Percentiles rank a stretch among this genome's conserved stretches.
phyloP scores from a whole-genome alignment of 441 rosid species.

The Gossypium armourianum region DNA sequence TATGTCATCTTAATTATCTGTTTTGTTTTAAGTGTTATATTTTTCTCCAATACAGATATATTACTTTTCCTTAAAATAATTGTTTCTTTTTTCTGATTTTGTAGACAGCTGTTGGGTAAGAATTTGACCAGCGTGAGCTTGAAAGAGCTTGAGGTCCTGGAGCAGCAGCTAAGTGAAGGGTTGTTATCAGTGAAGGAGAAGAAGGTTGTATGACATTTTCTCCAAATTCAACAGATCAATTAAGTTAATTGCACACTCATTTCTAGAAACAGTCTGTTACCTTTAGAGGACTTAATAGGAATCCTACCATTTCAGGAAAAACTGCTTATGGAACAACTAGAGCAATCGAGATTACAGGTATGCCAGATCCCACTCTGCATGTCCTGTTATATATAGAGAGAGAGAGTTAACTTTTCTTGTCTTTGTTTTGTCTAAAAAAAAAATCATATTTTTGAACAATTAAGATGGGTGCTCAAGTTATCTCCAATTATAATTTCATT shows the following conservation, averaged over 20 bases:
- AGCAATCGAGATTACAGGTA: conserved; percentile 69
- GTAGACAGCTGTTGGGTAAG: conserved; percentile 58
- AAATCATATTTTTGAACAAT: not conserved
- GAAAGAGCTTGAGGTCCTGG: conserved; percentile 63
- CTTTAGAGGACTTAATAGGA: conserved; percentile 14
- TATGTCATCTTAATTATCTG: conserved; percentile 27
- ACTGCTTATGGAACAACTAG: conserved; percentile 54
- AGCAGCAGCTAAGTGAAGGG: conserved; percentile 53
- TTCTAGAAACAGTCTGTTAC: not conserved
- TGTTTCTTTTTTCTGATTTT: conserved; percentile 16
- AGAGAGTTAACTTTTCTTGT: not conserved
- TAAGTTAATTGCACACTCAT: not conserved
- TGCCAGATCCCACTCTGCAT: not conserved
- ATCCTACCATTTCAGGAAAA: conserved; percentile 47
- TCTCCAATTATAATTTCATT: conserved; percentile 1
- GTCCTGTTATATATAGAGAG: too few relatives aligned
- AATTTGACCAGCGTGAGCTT: conserved; percentile 49
- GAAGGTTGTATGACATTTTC: conserved; percentile 36
- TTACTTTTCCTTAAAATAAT: conserved; percentile 10
- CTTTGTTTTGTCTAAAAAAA: conserved; percentile 7
- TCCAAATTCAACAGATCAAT: conserved; percentile 7
- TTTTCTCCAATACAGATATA: not conserved
- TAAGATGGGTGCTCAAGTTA: not conserved
- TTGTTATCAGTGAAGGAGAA: conserved; percentile 56
- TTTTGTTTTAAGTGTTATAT: not conserved